A percentile compares a stretch with the other conserved stretches of the same genome.
phyloP scores from a whole-genome alignment of 805 yeast species.

The Metschnikowia borealis region DNA sequence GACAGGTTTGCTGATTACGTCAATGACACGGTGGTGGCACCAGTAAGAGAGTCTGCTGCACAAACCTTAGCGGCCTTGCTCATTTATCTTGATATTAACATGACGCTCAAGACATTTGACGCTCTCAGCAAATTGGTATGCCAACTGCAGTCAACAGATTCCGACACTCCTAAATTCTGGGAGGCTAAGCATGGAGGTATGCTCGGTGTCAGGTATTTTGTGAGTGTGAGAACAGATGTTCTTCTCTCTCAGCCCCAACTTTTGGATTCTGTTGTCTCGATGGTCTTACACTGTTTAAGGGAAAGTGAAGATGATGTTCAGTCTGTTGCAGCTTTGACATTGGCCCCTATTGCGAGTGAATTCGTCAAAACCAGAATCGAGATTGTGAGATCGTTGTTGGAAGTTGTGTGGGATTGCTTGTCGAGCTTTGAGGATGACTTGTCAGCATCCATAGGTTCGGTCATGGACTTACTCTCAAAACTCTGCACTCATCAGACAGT shows the following conservation, averaged over 20 bases:
- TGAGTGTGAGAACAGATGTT: constrained; percentile 81
- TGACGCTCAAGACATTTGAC: constrained; percentile 58
- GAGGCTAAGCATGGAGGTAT: constrained; percentile 98
- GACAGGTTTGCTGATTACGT: constrained; percentile 97
- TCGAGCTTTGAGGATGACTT: constrained; percentile 85
- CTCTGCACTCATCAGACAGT: constrained; percentile 81
- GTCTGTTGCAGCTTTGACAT: constrained; percentile 91
- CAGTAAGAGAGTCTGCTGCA: constrained; percentile 95
- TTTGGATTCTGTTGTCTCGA: constrained; percentile 67
- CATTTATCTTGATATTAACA: constrained; percentile 60
- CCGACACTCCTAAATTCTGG: constrained; percentile 62
- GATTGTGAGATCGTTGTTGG: constrained; percentile 45
- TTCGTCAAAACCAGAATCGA: constrained; percentile 64
- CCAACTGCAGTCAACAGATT: constrained; percentile 48
- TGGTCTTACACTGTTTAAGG: constrained; percentile 80
- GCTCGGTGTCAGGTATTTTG: constrained; percentile 88
- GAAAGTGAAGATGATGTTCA: constrained; percentile 92
- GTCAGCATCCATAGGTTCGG: constrained; percentile 91
- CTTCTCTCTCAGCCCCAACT: constrained; percentile 54
- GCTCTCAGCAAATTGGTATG: constrained; percentile 66
- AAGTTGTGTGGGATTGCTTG: constrained; percentile 87
- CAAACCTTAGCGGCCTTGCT: constrained; percentile 89
- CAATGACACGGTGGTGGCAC: constrained; percentile 96
- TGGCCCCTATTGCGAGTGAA: constrained; percentile 84
- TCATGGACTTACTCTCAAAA: constrained; percentile 88